These are phyloP conservation scores for Urtica urens DNA, from an alignment of 306 rosid species.

Conservation along the genomic window DNA sequence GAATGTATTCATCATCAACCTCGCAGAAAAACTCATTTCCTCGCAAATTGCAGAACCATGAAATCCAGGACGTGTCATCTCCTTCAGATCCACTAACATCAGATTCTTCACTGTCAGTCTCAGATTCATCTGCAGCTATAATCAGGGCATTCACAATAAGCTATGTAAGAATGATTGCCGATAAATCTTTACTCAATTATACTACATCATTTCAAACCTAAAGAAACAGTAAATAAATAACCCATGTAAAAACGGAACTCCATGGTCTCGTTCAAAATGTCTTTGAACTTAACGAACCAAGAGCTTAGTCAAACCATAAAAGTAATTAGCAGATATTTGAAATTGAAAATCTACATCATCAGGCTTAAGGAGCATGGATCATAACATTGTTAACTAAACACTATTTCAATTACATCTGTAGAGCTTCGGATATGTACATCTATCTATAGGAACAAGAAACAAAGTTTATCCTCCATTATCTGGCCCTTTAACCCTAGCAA, in stretches of 20 bases:
- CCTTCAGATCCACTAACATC: constrained; percentile 98
- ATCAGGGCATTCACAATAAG: not conserved
- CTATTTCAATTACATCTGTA: too few species aligned
- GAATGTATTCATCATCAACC: constrained; percentile 95
- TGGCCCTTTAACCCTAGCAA: too few species aligned
- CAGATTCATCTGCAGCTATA: constrained; percentile 79
- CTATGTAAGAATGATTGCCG: not conserved
- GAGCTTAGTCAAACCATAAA: not conserved
- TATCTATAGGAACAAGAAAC: too few species aligned
- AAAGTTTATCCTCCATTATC: too few species aligned
- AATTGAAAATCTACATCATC: too few species aligned
- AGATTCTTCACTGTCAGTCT: constrained; percentile 90
- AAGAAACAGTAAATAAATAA: not conserved
- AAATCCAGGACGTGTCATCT: constrained; percentile 95
- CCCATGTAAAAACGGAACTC: not conserved
- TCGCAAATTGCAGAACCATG: constrained; percentile 97
- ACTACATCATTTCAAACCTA: not conserved
- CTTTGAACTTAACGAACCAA: not conserved
- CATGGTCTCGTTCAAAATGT: not conserved
- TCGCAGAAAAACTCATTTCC: constrained; percentile 96
- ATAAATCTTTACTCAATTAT: too few species aligned
- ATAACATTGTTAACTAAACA: too few species aligned
- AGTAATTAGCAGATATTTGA: not conserved
- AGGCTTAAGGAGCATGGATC: too few species aligned
- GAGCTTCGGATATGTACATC: too few species aligned